Conservation (phyloP, 208 protist species). For the Zelonia costaricensis region DNA sequence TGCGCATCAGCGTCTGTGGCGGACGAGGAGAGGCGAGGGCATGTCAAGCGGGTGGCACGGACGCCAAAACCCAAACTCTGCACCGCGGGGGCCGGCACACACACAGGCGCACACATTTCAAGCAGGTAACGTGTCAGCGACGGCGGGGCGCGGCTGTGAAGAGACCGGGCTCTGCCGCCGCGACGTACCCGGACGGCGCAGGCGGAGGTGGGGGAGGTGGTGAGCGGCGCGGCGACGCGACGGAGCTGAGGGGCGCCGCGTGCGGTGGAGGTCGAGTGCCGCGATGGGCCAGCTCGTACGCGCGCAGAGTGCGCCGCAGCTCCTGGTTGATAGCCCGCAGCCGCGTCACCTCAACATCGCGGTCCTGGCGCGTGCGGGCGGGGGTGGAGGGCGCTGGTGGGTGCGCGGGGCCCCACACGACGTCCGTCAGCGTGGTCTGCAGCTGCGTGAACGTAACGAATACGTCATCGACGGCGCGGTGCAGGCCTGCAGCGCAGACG, state of each 20-base stretch:
- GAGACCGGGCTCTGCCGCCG: background rate
- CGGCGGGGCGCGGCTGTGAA: constrained; percentile 3
- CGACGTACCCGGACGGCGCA: constrained; percentile 9
- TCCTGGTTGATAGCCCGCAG: constrained; percentile 25
- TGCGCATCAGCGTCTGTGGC: too few relatives aligned
- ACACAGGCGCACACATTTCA: background rate
- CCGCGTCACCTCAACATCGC: constrained; percentile 15
- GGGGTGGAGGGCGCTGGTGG: constrained; percentile 22
- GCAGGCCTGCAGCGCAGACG: constrained; percentile 5
- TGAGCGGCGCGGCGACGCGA: background rate
- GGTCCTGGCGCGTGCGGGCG: constrained; percentile 6
- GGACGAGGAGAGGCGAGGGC: too few relatives aligned
- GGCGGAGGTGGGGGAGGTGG: background rate
- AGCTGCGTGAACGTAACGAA: constrained; percentile 23
- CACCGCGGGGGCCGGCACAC: too few relatives aligned
- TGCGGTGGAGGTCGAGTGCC: background rate
- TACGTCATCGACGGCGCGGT: constrained; percentile 13
- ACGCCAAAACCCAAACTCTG: too few relatives aligned
- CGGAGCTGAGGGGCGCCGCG: background rate
- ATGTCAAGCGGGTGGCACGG: too few relatives aligned
- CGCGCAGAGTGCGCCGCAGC: constrained; percentile 17
- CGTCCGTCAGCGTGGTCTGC: constrained; percentile 22
- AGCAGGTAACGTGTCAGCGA: background rate
- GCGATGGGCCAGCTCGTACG: constrained; percentile 12
- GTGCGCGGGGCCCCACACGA: constrained; percentile 3